Evolutionary conservation across 192 early-diverging fungal genomes (phyloP), one percentile per base, ranked within the genome.

Genomic region (Backusella sp.): DNA sequence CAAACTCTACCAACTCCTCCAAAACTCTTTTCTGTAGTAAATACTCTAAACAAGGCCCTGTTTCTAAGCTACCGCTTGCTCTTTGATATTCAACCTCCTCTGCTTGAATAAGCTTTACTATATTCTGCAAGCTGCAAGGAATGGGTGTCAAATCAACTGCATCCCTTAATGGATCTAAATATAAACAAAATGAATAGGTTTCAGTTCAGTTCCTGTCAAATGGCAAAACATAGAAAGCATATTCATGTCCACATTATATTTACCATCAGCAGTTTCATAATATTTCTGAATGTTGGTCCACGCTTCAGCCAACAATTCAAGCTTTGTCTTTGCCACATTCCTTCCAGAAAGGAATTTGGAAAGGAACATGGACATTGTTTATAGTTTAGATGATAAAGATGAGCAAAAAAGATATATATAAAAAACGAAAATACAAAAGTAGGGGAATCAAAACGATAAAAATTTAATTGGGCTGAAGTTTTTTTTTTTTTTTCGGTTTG

Each of bases 71-170:
- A 41, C 77, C 80, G 30, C 66, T 69, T 28, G 70, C 76, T 39
- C 80, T 76, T 72, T 81, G 72, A 21, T 77, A 70, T 56, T 81
- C 80, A 7, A 81, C 62, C 44, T 81, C 80, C 56, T 81, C 80
- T 62, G 80, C 76, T 65, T 81, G 80, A 49, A 81, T 77, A 1
- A 81, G 46, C 36, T 81, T 81, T 17, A 81, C 76, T 36, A 81
- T 81, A 30, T 75, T 76, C 15, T 81, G 80, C 21, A 81, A 62
- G 19, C 73, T 68, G 26, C 30, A 70, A 34, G 80, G 80, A 42
- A 81, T 81, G 0, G 80, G 80, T 23, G 80, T 81, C 12, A 81
- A 67, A 67, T 81, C 80, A 36, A 81, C 76, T 32, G 80, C 80
- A 74, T 81, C 80, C 74, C 75, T 81, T 15, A 81, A 62, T 6